Percentiles rank a stretch among this genome's conserved stretches.
These are phyloP conservation scores for Trametes cinnabarina DNA, from an alignment of 768 basidiomycete species.

Conservation along the genomic window DNA sequence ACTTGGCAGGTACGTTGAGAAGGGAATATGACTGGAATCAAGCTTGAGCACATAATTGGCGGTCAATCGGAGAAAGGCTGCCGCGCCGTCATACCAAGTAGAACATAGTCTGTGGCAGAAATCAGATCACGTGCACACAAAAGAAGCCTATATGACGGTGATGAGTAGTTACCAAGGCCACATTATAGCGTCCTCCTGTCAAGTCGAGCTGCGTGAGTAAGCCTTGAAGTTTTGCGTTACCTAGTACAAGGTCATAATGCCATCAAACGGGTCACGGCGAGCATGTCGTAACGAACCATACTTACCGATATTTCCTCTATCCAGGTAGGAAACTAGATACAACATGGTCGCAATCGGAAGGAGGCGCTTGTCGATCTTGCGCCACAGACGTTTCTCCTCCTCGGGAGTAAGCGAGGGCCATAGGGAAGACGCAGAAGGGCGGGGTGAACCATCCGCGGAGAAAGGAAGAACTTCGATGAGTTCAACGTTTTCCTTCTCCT, in stretches of 20 bases:
- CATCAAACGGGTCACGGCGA: no score
- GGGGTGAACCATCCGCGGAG: neutral
- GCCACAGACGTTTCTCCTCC: conserved; percentile 37
- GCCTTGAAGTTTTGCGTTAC: conserved; percentile 39
- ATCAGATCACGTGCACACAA: neutral
- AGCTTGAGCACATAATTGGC: no score
- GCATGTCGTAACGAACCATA: neutral
- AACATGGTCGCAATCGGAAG: conserved; percentile 30
- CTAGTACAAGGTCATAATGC: no score
- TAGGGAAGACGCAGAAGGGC: conserved; percentile 32
- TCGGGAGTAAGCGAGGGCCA: conserved; percentile 43
- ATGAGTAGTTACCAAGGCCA: conserved; percentile 55
- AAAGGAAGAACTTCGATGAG: neutral
- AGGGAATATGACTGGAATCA: neutral
- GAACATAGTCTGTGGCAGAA: conserved; percentile 52
- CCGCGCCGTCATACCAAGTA: conserved; percentile 55
- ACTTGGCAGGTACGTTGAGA: conserved; percentile 1
- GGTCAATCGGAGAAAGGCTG: no score
- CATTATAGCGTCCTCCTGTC: conserved; percentile 58
- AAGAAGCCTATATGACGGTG: no score
- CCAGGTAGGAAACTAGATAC: conserved; percentile 30
- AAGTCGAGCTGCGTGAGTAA: conserved; percentile 53
- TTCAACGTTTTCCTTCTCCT: neutral
- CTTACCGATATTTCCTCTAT: conserved; percentile 28
- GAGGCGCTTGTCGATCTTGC: conserved; percentile 29